Evolutionary conservation across 257 asterid species (phyloP), one percentile per base, ranked within the genome.

Genomic region (Petrea volubilis): DNA sequence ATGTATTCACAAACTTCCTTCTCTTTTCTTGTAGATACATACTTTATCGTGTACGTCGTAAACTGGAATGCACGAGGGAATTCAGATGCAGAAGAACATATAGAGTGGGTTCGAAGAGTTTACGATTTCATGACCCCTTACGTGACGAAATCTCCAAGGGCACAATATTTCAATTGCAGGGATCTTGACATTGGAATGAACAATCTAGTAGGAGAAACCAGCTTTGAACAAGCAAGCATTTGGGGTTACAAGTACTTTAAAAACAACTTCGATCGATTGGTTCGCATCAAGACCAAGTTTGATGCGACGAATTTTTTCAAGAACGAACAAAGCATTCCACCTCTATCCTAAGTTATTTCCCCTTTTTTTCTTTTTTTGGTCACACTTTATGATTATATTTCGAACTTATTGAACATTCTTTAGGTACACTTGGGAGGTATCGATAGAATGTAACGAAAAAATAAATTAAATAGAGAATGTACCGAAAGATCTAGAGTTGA

Each of bases 191-290:
- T 44, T 2, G 51, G 51, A 2, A 44, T 44, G 51, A 44, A 13
- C 2, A 6, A 44, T 5, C 20, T 4, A 44, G 3, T 13, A 7
- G 47, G 51, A 13, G 14, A 44, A 1, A 44, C 51, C 4, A 14
- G 51, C 51, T 60, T 33, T 34, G 13, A 38, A 18, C 47, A 60
- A 34, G 65, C 65, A 33, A 31, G 66, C 12, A 34, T 33, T 36
- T 60, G 66, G 50, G 66, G 66, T 1, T 60, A 31, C 12, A 60
- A 60, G 20, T 60, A 60, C 17, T 60, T 33, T 12, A 60, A 60
- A 17, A 33, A 18, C 14, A 60, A 60, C 11, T 60, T 60, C 14
- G 7, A 60, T 60, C 66, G 50, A 7, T n/a, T 60, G 27, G 66
- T 60, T 2, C 50, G 31, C 12, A 8, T 44, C 2, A 44, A 44